Evolutionary conservation across 1,284 basidiomycete genomes (phyloP).

Genomic region (Pseudozyma sp.): DNA sequence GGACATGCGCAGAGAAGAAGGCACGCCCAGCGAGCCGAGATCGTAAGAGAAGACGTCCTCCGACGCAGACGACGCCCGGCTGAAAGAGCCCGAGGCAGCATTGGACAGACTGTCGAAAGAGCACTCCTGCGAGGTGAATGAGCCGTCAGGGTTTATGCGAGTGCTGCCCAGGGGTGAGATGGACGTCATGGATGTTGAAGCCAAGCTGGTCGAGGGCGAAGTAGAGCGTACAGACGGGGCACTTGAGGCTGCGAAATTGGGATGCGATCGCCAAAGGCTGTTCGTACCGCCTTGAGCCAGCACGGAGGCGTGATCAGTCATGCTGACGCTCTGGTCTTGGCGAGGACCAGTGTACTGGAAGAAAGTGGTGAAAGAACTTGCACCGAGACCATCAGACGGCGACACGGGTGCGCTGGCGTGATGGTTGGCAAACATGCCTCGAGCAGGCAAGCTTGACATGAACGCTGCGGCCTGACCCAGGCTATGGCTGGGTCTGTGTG

Average conservation of each 20-base stretch:
- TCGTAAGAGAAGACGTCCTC: slow-evolving; percentile 36
- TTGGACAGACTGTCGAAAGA: slow-evolving; percentile 51
- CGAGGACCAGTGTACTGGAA: slow-evolving; percentile 19
- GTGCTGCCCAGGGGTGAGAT: slow-evolving; percentile 44
- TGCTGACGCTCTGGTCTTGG: slow-evolving; percentile 10
- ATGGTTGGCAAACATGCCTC: slow-evolving; percentile 13
- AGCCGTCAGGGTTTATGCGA: slow-evolving; percentile 42
- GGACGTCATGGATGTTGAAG: slow-evolving; percentile 48
- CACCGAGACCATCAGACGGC: slow-evolving; percentile 25
- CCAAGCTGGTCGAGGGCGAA: slow-evolving; percentile 44
- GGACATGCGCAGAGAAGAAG: slow-evolving; percentile 35
- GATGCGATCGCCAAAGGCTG: not conserved
- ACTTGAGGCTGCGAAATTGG: slow-evolving; percentile 15
- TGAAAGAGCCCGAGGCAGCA: slow-evolving; percentile 37
- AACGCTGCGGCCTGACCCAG: slow-evolving; percentile 43
- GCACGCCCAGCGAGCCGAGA: slow-evolving; percentile 19
- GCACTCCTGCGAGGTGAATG: slow-evolving; percentile 46
- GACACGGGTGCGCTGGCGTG: slow-evolving; percentile 46
- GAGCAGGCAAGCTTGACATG: slow-evolving; percentile 16
- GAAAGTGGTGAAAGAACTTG: slow-evolving; percentile 8
- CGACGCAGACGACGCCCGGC: slow-evolving; percentile 41
- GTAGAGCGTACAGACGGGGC: slow-evolving; percentile 33
- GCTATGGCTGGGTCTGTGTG: slow-evolving; percentile 47
- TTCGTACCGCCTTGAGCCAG: slow-evolving; percentile 16
- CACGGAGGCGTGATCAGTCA: slow-evolving; percentile 16